phyloP scores from a whole-genome alignment of 805 yeast species.

The Lipomyces starkeyi region DNA sequence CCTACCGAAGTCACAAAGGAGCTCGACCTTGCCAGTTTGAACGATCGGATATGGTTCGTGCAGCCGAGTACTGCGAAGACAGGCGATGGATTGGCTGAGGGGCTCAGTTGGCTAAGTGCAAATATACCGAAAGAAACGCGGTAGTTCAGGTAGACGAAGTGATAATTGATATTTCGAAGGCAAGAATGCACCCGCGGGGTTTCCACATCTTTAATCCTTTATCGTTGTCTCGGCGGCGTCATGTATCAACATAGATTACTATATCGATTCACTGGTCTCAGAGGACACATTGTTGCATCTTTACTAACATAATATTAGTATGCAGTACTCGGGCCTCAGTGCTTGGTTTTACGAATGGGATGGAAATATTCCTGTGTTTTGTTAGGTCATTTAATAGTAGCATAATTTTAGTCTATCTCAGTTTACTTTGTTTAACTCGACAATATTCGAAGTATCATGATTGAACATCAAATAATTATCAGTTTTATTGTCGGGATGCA shows the following conservation, averaged over 20 bases:
- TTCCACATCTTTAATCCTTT: background rate
- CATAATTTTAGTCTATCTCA: too few relatives aligned
- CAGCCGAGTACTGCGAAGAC: constrained; percentile 99
- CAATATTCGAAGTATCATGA: too few relatives aligned
- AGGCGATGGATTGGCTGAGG: constrained; percentile 98
- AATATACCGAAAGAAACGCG: constrained; percentile 71
- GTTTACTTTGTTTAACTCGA: too few relatives aligned
- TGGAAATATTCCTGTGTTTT: too few relatives aligned
- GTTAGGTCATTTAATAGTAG: too few relatives aligned
- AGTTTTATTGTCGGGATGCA: too few relatives aligned
- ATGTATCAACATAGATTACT: too few relatives aligned
- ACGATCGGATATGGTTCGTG: constrained; percentile 99
- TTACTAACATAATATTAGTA: too few relatives aligned
- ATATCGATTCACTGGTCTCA: background rate
- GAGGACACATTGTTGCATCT: background rate
- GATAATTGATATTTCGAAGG: background rate
- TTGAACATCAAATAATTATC: too few relatives aligned
- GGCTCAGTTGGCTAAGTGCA: constrained; percentile 95
- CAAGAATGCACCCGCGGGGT: background rate
- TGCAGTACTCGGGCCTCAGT: too few relatives aligned
- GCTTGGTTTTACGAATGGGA: too few relatives aligned
- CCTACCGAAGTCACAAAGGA: constrained; percentile 98
- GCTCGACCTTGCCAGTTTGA: constrained; percentile 93
- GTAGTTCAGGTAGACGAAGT: background rate
- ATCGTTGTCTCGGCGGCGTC: background rate